Conservation (phyloP, 1,284 basidiomycete genomes). For the Cryptococcus floricola region DNA sequence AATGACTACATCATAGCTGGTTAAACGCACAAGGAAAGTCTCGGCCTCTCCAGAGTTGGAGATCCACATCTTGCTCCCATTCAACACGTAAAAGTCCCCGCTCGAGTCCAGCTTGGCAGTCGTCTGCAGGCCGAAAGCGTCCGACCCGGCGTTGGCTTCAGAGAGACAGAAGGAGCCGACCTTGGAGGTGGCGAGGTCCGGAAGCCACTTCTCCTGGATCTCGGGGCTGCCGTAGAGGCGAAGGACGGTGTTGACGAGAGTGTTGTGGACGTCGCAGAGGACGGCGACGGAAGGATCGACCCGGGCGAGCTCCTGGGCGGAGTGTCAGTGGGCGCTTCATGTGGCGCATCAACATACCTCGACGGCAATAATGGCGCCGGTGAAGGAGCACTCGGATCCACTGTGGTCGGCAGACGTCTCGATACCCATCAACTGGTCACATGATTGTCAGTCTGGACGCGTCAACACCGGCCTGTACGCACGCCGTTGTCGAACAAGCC, state of each 20-base stretch:
- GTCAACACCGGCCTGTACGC: constrained; percentile 40
- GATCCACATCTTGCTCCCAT: constrained; percentile 99
- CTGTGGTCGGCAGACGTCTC: constrained; percentile 81
- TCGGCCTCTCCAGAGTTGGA: constrained; percentile 97
- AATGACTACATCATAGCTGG: constrained; percentile 33
- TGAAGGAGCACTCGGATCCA: constrained; percentile 89
- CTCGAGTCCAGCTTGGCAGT: constrained; percentile 80
- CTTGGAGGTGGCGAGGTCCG: constrained; percentile 71
- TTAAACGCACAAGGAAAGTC: constrained; percentile 57
- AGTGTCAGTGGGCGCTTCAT: background rate
- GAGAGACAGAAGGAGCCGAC: constrained; percentile 95
- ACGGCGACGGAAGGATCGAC: constrained; percentile 96
- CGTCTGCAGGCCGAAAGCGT: constrained; percentile 95
- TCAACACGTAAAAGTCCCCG: constrained; percentile 69
- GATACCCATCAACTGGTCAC: constrained; percentile 83
- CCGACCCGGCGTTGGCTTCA: constrained; percentile 87
- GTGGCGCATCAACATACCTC: constrained; percentile 51
- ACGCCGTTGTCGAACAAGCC: constrained; percentile 95
- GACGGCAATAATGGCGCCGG: constrained; percentile 90
- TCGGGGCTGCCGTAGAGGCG: constrained; percentile 80
- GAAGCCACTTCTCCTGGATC: constrained; percentile 85
- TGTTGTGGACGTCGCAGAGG: constrained; percentile 97
- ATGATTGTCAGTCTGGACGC: background rate
- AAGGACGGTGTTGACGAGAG: constrained; percentile 91
- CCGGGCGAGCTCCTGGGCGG: constrained; percentile 74